phyloP scores from a whole-genome alignment of 192 early-diverging fungal genomes.

The Coemansia sp. region DNA sequence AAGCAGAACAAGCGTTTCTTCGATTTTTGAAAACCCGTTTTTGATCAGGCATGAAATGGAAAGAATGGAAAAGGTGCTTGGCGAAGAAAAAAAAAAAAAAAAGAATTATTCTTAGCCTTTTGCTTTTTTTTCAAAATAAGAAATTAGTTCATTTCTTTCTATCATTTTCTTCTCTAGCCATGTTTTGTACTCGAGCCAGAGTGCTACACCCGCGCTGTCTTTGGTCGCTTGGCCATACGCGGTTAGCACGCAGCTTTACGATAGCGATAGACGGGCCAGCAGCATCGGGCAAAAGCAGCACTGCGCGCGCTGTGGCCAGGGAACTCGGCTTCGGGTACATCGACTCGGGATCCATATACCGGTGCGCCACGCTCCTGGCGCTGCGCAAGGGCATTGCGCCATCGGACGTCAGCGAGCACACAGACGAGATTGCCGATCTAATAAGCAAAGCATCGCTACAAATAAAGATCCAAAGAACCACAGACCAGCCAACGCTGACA shows the following conservation, averaged over 20 bases:
- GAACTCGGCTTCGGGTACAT: constrained; percentile 70
- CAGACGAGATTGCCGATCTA: constrained; percentile 42
- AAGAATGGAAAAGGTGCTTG: too few relatives aligned
- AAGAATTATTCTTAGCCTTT: background rate
- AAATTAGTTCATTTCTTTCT: background rate
- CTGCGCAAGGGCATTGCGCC: constrained; percentile 24
- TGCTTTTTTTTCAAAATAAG: background rate
- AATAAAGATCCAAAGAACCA: constrained; percentile 31
- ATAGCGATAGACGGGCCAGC: constrained; percentile 82
- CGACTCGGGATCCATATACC: constrained; percentile 73
- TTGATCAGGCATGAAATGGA: too few relatives aligned
- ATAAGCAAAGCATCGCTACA: constrained; percentile 16
- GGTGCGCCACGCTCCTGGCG: constrained; percentile 43
- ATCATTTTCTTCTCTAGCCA: background rate
- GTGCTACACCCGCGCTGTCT: background rate
- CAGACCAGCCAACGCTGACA: constrained; percentile 1
- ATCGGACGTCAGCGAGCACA: background rate
- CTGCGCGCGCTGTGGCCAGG: constrained; percentile 67
- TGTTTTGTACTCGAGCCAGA: constrained; percentile 3
- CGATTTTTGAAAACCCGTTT: too few relatives aligned
- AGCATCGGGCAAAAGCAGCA: constrained; percentile 80
- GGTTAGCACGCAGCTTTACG: constrained; percentile 30
- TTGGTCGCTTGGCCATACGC: constrained; percentile 4
- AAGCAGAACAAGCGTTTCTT: background rate
- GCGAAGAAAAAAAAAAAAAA: background rate